Evolutionary conservation across 768 basidiomycete genomes (phyloP).

Genomic region (Mycena floridula): DNA sequence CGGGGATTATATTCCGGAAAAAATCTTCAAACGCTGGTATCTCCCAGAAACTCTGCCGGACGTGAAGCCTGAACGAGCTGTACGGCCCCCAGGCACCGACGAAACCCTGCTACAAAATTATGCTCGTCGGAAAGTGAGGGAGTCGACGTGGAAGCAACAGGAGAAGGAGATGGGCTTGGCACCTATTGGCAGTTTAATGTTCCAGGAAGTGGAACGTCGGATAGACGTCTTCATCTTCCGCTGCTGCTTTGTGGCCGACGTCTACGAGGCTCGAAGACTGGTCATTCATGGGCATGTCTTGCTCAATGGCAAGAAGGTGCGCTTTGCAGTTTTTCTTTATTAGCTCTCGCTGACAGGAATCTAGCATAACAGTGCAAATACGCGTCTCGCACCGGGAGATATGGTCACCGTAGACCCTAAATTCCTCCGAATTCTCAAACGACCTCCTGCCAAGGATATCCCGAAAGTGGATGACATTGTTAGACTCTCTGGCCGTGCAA

Average conservation of each 20-base stretch:
- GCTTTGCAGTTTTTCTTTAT: constrained; percentile 15
- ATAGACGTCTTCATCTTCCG: constrained; percentile 92
- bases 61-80: constrained; percentile 57
- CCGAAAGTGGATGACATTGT: constrained; percentile 23
- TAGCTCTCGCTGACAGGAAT: constrained; percentile 1
- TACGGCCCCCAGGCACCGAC: constrained; percentile 33
- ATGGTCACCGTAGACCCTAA: constrained; percentile 85
- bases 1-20: constrained; percentile 89
- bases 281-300: constrained; percentile 83
- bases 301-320: constrained; percentile 86
- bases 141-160: constrained; percentile 41
- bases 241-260: constrained; percentile 79
- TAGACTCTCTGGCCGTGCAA: constrained; percentile 5
- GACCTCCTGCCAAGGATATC: constrained; percentile 27
- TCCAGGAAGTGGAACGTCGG: constrained; percentile 87
- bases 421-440: constrained; percentile 68
- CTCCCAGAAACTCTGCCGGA: constrained; percentile 83
- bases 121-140: constrained; percentile 49
- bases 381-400: constrained; percentile 88
- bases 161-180: constrained; percentile 62
- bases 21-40: constrained; percentile 93
- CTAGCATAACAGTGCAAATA: constrained; percentile 81
- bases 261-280: constrained; percentile 83
- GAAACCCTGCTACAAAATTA: constrained; percentile 46
- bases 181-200: constrained; percentile 95